Conservation (phyloP, 129 eudicot species). For the Saposhnikovia divaricata region DNA sequence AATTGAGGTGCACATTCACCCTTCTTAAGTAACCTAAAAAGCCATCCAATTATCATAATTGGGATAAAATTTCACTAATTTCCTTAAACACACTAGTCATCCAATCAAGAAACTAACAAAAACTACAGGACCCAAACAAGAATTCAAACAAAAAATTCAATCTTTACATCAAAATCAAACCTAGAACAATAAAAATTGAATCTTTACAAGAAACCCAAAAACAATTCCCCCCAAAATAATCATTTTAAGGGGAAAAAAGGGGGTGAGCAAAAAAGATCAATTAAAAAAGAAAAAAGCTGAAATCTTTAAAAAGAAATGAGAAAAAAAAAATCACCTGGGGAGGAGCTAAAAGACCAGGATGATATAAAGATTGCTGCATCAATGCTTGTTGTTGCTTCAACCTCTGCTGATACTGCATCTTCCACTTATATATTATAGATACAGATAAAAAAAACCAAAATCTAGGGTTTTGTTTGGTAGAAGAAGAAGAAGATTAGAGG, state of each 20-base stretch:
- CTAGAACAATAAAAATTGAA: background rate
- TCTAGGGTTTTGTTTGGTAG: slow-evolving; percentile 14
- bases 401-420: slow-evolving; percentile 20
- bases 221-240: background rate
- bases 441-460: background rate
- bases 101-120: background rate
- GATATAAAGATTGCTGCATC: slow-evolving; percentile 73
- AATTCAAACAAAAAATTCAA: background rate
- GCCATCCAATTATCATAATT: background rate
- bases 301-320: background rate
- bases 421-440: background rate
- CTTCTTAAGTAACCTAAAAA: background rate
- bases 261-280: background rate
- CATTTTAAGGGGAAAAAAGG: background rate
- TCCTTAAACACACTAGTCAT: slow-evolving; percentile 1
- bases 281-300: background rate
- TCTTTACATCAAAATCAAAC: background rate
- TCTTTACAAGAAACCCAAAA: background rate
- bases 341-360: slow-evolving; percentile 77
- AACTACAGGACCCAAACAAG: background rate
- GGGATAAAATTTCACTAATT: background rate
- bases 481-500: slow-evolving; percentile 6
- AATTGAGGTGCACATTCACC: background rate
- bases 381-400: slow-evolving; percentile 53
- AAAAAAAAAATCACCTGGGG: slow-evolving; percentile 39